Evolutionary conservation across 2,329 filamentous ascomycete genomes (phyloP).

Genomic region (Epichloe sylvatica): DNA sequence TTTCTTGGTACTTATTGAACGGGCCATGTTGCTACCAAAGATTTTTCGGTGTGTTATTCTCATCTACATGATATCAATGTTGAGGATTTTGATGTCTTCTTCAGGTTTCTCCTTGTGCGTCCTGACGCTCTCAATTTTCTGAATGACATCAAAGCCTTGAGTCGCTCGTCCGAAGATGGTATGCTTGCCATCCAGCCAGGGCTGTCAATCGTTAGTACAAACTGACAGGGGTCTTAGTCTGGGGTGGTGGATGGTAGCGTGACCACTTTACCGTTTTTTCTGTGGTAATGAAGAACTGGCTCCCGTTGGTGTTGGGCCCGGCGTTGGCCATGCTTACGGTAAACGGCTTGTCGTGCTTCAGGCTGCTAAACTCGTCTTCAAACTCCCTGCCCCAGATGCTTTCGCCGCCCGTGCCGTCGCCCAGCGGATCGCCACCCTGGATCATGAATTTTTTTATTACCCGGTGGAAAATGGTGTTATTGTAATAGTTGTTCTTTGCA

Average conservation of each 20-base stretch:
- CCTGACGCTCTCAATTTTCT: constrained; percentile 84
- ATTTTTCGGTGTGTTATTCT: not conserved
- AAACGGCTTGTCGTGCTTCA: constrained; percentile 92
- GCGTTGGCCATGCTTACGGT: constrained; percentile 97
- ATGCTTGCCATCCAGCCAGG: constrained; percentile 92
- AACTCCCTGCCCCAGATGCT: constrained; percentile 94
- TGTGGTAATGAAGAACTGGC: constrained; percentile 96
- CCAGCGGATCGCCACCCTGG: constrained; percentile 86
- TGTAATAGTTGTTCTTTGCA: constrained; percentile 82
- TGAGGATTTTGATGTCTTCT: constrained; percentile 94
- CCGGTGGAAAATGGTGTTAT: constrained; percentile 92
- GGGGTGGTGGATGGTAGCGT: not conserved
- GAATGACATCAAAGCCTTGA: constrained; percentile 83
- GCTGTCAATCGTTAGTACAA: constrained; percentile 25
- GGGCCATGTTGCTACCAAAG: not conserved
- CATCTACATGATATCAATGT: constrained; percentile 50
- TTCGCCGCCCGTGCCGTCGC: constrained; percentile 75
- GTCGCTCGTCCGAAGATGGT: constrained; percentile 89
- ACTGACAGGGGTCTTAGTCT: constrained; percentile 3
- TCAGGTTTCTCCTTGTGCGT: constrained; percentile 87
- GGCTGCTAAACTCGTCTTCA: constrained; percentile 79
- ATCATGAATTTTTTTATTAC: constrained; percentile 99
- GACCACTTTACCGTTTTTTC: constrained; percentile 65
- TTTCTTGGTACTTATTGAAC: not conserved
- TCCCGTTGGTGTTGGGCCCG: constrained; percentile 86